Percentiles rank a stretch among this genome's conserved stretches.
Conservation (phyloP, 129 eudicot species). For the Chrysanthemum lavandulifolium region DNA sequence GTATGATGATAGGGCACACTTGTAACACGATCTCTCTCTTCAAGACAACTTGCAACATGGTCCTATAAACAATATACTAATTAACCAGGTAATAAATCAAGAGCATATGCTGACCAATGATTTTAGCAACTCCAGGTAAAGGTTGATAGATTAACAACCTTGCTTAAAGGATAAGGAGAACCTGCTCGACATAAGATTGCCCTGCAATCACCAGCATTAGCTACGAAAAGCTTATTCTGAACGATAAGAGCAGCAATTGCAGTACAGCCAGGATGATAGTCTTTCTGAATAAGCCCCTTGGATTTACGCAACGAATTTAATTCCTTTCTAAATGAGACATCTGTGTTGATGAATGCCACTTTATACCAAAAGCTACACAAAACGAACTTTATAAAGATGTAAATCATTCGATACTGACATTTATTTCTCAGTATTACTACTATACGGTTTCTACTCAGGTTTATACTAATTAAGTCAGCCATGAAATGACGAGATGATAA, state of each 20-base stretch:
- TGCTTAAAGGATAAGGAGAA: slow-evolving; percentile 62
- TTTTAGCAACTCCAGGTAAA: neutral
- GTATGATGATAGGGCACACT: too few species aligned
- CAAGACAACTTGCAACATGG: slow-evolving; percentile 82
- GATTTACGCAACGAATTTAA: slow-evolving; percentile 51
- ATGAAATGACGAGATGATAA: too few species aligned
- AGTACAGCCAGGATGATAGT: slow-evolving; percentile 94
- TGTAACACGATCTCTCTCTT: slow-evolving; percentile 82
- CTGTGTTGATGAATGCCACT: slow-evolving; percentile 75
- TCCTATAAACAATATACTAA: slow-evolving; percentile 52
- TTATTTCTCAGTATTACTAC: too few species aligned
- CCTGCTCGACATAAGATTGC: slow-evolving; percentile 81
- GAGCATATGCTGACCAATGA: neutral
- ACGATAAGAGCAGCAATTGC: slow-evolving; percentile 79
- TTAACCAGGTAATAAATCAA: slow-evolving; percentile 6
- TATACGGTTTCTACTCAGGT: too few species aligned
- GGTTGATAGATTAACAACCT: slow-evolving; percentile 42
- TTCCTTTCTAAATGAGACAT: slow-evolving; percentile 68
- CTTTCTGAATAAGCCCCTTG: slow-evolving; percentile 70
- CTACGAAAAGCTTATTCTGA: slow-evolving; percentile 70
- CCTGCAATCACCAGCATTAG: slow-evolving; percentile 98
- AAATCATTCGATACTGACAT: too few species aligned
- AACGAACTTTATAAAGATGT: too few species aligned
- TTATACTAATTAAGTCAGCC: too few species aligned
- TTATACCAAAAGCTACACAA: too few species aligned